Base-by-base conservation (phyloP, 441 rosid genomes). In the Metrosideros polymorpha region DNA sequence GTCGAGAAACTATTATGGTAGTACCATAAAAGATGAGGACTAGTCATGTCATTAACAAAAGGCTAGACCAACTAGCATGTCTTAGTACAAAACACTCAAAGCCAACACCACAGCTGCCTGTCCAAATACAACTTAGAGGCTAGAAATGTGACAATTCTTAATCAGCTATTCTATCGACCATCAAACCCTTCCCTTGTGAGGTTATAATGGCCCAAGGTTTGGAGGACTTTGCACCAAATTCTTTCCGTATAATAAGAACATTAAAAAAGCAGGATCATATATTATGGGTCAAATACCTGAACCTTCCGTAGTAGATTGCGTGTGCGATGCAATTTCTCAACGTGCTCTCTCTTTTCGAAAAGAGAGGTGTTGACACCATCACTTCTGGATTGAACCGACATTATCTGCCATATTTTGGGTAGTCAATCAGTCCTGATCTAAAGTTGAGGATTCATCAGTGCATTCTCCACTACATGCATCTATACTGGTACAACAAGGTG, bases 271-370 rank as follows among this genome's bases (percentile, higher is more conserved):
- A 18, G 61, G 45, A 75, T 17, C 19, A 39, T 84, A 25, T 29
- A 32, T 35, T 24, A 50, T 30, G n/a, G 7, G 56, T 83, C 71
- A 61, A 43, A 84, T 88, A 96, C 99, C 99, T 98, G 99, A 91
- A 98, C 98, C 96, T 98, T 98, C 85, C 96, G 96, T 88, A 98
- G 97, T 89, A 98, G 98, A 91, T 95, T 96, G 12, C 98, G 96
- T 25, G 98, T 96, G 84, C 96, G 96, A 90, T 98, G 98, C 86
- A 98, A 90, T 92, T 98, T 98, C 95, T 98, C 99, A 86, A 98
- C 93, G 86, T 98, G 98, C 89, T 98, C 99, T 88, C 99, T 95
- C 94, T 96, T 98, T 86, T 94, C 99, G 53, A 94, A 96, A 84
- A 96, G 99, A 85, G 97, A 95, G 87, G 95, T 93, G 89, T 98